Percentiles rank a stretch among this genome's conserved stretches.
phyloP scores from a whole-genome alignment of 169 alveolate species.

The Besnoitia besnoiti region DNA sequence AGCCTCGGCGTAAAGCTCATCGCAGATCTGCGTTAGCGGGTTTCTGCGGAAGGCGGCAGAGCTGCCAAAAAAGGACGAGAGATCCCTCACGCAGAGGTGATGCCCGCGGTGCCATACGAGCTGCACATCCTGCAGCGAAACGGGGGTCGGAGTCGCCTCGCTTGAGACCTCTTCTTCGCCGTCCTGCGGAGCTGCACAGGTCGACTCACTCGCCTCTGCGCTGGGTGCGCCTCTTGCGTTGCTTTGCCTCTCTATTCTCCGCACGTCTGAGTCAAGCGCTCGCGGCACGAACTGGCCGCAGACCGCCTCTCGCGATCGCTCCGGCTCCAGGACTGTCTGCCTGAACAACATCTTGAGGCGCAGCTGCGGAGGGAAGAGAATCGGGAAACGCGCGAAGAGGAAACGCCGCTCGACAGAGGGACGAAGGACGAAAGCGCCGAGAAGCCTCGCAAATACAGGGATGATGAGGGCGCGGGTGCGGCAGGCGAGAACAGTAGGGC shows the following conservation, averaged over 20 bases:
- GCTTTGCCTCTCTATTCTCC: neutral
- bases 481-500: too few relatives aligned
- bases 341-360: neutral
- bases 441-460: too few relatives aligned
- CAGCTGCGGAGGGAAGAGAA: neutral
- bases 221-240: neutral
- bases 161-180: neutral
- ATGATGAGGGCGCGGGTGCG: too few relatives aligned
- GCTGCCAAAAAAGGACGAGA: neutral
- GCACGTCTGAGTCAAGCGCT: too few relatives aligned
- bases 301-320: slow-evolving; percentile 2
- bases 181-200: neutral
- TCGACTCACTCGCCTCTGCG: neutral
- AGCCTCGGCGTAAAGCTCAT: too few relatives aligned
- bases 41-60: too few relatives aligned
- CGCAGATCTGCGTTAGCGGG: too few relatives aligned
- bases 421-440: too few relatives aligned
- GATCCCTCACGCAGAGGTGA: neutral
- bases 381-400: too few relatives aligned
- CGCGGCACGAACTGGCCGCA: neutral
- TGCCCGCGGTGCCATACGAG: neutral
- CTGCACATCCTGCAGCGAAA: neutral
- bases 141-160: neutral
- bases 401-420: too few relatives aligned
- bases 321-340: slow-evolving; percentile 10